Evolutionary conservation across 2,329 filamentous ascomycete species (phyloP), one percentile per base, ranked within the genome.

Genomic region (Albophoma yamanashiensis): DNA sequence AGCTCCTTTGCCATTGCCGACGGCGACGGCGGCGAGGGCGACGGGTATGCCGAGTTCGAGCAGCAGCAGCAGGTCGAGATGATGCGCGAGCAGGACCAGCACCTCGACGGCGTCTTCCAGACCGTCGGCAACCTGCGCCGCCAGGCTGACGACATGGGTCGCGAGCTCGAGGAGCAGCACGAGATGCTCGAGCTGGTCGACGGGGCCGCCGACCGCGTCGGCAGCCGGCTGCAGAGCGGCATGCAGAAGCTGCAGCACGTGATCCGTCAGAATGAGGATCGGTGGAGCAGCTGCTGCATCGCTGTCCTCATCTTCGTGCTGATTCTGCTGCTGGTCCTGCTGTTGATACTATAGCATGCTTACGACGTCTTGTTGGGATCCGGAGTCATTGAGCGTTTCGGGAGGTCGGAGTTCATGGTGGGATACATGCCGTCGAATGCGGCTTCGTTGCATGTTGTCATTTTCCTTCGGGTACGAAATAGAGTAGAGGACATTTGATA

Each of bases 121-220:
- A 97, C 93, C 1, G 94, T 99, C 31, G 93, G 92, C 2, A 97
- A 92, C 71, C 76, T 99, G 70, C 81, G 93, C 60, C 82, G 89
- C 70, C 94, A 97, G 79, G 95, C 94, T 1, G 88, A 95, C 74
- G 90, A 92, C 67, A 99, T 99, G 93, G 93, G 94, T 1, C 81
- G 93, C 60, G 94, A 99, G 78, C 79, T 99, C 55, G 95, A 97
- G 75, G 94, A 99, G 77, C 94, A 99, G 79, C 83, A 82, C 27
- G 90, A 92, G 73, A 88, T 97, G 83, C 80, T 99, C 60, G 87
- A 94, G 64, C 87, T 89, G 58, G 89, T 95, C 47, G 93, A 97
- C 74, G 83, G 81, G 38, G 79, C 96, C 60, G 91, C 91, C 4
- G 92, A 97, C 72, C 82, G 93, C 40, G 92, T 99, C 1, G 89